Evolutionary conservation across 2,329 filamentous ascomycete genomes (phyloP).

Genomic region (Teratosphaeria gauchensis): DNA sequence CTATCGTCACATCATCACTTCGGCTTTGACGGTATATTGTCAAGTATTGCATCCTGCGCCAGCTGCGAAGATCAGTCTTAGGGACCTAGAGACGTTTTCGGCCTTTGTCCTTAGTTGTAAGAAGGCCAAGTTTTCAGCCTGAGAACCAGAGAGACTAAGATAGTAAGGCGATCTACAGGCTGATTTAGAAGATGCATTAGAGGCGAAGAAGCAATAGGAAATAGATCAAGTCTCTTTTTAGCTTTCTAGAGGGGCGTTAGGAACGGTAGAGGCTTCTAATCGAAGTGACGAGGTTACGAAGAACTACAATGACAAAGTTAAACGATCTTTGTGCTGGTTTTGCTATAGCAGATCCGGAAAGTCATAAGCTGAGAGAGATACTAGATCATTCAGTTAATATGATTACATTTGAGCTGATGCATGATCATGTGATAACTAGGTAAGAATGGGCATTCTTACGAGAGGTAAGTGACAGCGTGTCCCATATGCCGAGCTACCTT

Average conservation of each 20-base stretch:
- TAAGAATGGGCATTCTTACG: conserved; percentile 82
- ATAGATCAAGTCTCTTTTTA: conserved; percentile 24
- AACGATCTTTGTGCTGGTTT: conserved; percentile 38
- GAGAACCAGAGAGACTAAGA: conserved; percentile 53
- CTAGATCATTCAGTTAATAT: conserved; percentile 71
- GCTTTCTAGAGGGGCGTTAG: conserved; percentile 28
- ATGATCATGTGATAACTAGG: conserved; percentile 48
- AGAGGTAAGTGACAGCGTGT: conserved; percentile 46
- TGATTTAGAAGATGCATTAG: conserved; percentile 48
- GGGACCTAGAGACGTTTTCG: conserved; percentile 44
- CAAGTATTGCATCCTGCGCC: conserved; percentile 43
- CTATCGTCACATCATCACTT: conserved; percentile 59
- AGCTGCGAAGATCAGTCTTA: conserved; percentile 38
- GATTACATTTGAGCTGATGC: conserved; percentile 27
- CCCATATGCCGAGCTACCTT: no score
- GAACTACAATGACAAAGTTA: conserved; percentile 32
- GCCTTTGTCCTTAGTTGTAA: conserved; percentile 68
- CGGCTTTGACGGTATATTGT: conserved; percentile 63
- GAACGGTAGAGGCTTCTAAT: conserved; percentile 34
- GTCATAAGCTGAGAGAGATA: conserved; percentile 45
- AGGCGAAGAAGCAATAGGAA: conserved; percentile 37
- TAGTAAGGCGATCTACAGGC: conserved; percentile 49
- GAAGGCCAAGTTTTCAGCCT: conserved; percentile 73
- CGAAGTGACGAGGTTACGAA: conserved; percentile 39
- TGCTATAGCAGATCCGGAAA: conserved; percentile 36